These are phyloP conservation scores for Penicillium chermesinum DNA, from an alignment of 495 filamentous ascomycete species.

Conservation along the genomic window DNA sequence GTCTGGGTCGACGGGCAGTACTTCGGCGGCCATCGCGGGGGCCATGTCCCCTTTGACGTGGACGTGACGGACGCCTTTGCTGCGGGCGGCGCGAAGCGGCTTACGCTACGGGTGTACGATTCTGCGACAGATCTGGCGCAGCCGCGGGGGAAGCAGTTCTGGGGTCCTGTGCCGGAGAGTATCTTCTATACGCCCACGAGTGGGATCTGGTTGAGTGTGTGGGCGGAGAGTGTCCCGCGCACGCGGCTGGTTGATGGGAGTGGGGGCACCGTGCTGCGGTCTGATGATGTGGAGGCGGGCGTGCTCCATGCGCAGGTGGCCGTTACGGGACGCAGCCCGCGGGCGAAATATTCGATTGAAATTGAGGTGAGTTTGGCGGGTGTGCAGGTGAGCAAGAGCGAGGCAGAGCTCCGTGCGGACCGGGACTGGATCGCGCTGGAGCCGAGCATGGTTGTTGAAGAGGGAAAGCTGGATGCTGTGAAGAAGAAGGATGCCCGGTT, in stretches of 20 bases:
- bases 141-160: conserved; percentile 39
- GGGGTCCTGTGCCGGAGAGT: conserved; percentile 33
- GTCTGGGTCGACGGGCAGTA: conserved; percentile 28
- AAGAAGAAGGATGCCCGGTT: conserved; percentile 8
- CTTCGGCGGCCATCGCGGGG: conserved; percentile 28
- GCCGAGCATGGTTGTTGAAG: conserved; percentile 18
- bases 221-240: conserved; percentile 33
- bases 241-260: conserved; percentile 24
- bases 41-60: conserved; percentile 36
- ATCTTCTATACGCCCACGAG: conserved; percentile 39
- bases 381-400: conserved; percentile 7
- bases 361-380: conserved; percentile 24
- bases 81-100: neutral
- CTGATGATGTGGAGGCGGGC: conserved; percentile 29
- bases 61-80: conserved; percentile 26
- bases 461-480: conserved; percentile 1
- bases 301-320: conserved; percentile 21
- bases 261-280: conserved; percentile 29
- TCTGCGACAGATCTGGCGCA: conserved; percentile 32
- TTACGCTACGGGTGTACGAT: conserved; percentile 30
- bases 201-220: conserved; percentile 35
- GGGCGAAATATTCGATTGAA: conserved; percentile 16
- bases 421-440: conserved; percentile 20
- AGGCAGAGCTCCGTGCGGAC: conserved; percentile 10
- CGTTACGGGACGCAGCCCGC: conserved; percentile 14